Conservation (phyloP, 1,139 yeast species). For the Fermentozyma sake region DNA sequence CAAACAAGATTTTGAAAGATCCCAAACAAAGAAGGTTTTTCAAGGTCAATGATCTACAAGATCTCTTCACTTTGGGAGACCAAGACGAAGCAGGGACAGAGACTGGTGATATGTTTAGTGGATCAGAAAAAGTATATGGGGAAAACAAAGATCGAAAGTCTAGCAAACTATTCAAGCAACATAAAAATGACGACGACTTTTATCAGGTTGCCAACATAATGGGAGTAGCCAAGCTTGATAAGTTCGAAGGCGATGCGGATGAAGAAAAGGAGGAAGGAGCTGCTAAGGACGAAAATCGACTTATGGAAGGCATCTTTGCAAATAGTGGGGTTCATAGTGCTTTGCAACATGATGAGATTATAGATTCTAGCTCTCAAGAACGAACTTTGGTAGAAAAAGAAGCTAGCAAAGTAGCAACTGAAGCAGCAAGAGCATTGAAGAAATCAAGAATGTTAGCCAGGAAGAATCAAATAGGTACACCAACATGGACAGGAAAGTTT, state of each 20-base stretch:
- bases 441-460: constrained; percentile 65
- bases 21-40: constrained; percentile 93
- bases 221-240: constrained; percentile 54
- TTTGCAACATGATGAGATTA: constrained; percentile 72
- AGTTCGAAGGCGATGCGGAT: constrained; percentile 43
- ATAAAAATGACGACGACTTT: constrained; percentile 50
- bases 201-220: constrained; percentile 46
- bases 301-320: constrained; percentile 74
- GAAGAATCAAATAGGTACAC: constrained; percentile 68
- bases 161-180: constrained; percentile 19
- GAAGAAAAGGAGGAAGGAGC: constrained; percentile 18
- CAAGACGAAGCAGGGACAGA: constrained; percentile 62
- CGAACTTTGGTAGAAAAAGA: constrained; percentile 63
- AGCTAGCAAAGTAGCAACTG: constrained; percentile 70
- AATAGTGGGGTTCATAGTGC: constrained; percentile 73
- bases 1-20: constrained; percentile 90
- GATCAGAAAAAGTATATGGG: constrained; percentile 40
- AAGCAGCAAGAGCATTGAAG: constrained; percentile 70
- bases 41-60: constrained; percentile 88
- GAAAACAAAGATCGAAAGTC: constrained; percentile 20
- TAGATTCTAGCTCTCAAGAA: constrained; percentile 50
- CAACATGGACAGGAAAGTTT: constrained; percentile 95
- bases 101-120: constrained; percentile 60
- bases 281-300: constrained; percentile 49
- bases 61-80: constrained; percentile 80